Base-by-base conservation (phyloP, 805 yeast genomes). In the Pichia pseudocactophila region DNA sequence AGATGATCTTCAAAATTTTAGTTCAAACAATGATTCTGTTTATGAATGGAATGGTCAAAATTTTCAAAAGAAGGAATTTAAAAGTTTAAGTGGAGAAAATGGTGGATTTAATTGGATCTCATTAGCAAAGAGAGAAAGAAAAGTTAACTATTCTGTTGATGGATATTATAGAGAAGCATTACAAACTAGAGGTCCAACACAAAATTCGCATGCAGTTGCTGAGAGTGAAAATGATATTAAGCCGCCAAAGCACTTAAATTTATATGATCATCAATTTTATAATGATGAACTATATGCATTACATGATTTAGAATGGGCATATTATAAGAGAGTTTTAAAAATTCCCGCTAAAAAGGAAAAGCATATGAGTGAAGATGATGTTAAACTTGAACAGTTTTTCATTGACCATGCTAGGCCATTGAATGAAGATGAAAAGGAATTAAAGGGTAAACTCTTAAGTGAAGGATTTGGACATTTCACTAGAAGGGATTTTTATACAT, bases 241-340 rank as follows among this genome's bases (percentile, higher is more conserved):
- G 48, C 85, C 94, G 35, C 97, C 97, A 30, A 86, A 82, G 56
- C 92, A 86, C 53, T 66, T 84, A 46, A 79, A 78, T 45, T 69
- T 86, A 32, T 85, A 82, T 57, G 96, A 92, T 56, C 96, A 89
- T 62, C 98, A 92, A 62, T 86, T 92, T 54, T 85, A 74, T 59
- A 87, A 95, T 1, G 71, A 80, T n/a, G 73, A 83, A 56, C 65
- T 92, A 36, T 69, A 74, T 49, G 87, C 82, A 42, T 59, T 92
- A 33, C 78, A 83, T 56, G 95, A 87, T 45, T 73, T 80, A 61
- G 97, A 92, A 57, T 79, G 80, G 52, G 78, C 82, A 44, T 81
- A 78, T 61, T 82, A 73, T 59, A 80, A 84, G 43, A 82, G 86
- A 55, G 83, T 78, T 0, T 88, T 86, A 12, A 61, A 77, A 22